Evolutionary conservation across 257 asterid genomes (phyloP).

Genomic region (Fraxinus cuspidata): DNA sequence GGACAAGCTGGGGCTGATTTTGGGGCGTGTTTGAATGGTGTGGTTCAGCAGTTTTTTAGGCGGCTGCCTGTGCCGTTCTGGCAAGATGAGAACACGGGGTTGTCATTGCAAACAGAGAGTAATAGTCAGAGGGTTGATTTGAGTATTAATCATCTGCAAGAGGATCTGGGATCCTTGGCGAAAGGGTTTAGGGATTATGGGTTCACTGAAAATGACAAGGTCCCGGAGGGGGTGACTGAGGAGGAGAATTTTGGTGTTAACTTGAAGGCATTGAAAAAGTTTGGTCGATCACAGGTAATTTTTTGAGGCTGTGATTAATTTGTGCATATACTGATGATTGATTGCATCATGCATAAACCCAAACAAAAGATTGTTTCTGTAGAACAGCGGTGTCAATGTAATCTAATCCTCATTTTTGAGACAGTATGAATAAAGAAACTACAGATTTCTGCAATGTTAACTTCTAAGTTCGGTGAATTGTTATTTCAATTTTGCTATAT

Average conservation of each 20-base stretch:
- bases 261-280: conserved; percentile 63
- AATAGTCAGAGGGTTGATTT: conserved; percentile 42
- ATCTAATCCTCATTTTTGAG: not conserved
- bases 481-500: not conserved
- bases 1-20: conserved; percentile 91
- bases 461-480: not conserved
- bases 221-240: conserved; percentile 48
- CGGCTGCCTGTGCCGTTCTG: conserved; percentile 72
- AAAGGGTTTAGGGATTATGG: conserved; percentile 75
- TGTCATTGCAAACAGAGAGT: conserved; percentile 42
- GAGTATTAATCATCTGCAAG: conserved; percentile 58
- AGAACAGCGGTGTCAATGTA: not conserved
- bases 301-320: conserved; percentile 16
- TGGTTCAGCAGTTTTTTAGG: conserved; percentile 74
- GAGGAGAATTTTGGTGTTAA: conserved; percentile 55
- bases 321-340: not conserved
- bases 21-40: conserved; percentile 74
- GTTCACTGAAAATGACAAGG: conserved; percentile 45
- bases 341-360: not conserved
- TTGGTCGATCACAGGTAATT: conserved; percentile 80
- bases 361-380: not conserved
- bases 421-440: not conserved
- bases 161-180: conserved; percentile 83
- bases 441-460: not conserved
- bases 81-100: conserved; percentile 55